These are phyloP conservation scores for Pleurotus tuoliensis DNA, from an alignment of 768 basidiomycete genomes.

Conservation along the genomic window DNA sequence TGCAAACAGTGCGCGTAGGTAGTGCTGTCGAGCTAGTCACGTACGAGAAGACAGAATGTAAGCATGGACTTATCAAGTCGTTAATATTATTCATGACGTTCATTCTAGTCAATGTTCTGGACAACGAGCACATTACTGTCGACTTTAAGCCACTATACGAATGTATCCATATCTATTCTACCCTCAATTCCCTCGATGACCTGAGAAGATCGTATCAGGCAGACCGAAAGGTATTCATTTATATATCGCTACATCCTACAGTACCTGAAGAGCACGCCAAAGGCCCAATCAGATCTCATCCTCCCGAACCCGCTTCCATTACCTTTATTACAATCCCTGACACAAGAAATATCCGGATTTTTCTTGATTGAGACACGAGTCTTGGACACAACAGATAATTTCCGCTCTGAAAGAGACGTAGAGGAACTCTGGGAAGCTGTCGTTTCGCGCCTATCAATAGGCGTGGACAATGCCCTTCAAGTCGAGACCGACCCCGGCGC, in stretches of 20 bases:
- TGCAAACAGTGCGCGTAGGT: constrained; percentile 75
- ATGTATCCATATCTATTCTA: constrained; percentile 94
- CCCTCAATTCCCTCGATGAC: constrained; percentile 87
- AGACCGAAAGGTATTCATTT: constrained; percentile 75
- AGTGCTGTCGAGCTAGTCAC: constrained; percentile 91
- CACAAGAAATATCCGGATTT: constrained; percentile 94
- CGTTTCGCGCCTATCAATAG: constrained; percentile 65
- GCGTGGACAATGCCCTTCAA: constrained; percentile 68
- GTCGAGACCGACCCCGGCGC: constrained; percentile 76
- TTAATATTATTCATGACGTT: constrained; percentile 8
- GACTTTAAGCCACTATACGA: constrained; percentile 96
- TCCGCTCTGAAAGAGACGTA: constrained; percentile 87
- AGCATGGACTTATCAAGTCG: constrained; percentile 26
- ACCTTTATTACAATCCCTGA: constrained; percentile 64
- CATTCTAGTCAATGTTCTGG: constrained; percentile 79
- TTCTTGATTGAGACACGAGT: constrained; percentile 97
- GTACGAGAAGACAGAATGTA: constrained; percentile 93
- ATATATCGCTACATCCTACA: not conserved
- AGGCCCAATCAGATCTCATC: constrained; percentile 98
- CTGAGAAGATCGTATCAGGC: constrained; percentile 91
- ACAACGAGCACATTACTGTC: constrained; percentile 83
- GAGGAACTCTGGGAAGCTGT: constrained; percentile 95
- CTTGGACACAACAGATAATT: constrained; percentile 79
- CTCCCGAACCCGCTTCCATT: constrained; percentile 72
- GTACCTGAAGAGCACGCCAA: constrained; percentile 6